Evolutionary conservation across 345 rosid genomes (phyloP).

Genomic region (Heritiera littoralis): DNA sequence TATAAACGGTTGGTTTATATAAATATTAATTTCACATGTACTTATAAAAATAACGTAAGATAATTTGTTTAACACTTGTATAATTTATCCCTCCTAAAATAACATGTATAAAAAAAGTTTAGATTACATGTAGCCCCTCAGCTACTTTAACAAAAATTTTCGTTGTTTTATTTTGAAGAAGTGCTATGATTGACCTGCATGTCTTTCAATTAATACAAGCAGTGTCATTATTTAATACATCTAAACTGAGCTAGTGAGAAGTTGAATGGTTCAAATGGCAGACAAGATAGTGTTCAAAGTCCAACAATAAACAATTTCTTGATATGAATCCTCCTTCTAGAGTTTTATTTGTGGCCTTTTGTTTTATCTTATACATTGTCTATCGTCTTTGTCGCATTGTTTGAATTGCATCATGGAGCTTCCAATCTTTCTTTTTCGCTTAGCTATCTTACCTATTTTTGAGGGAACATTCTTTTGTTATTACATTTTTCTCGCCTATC

Average conservation of each 20-base stretch:
- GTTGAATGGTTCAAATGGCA: slow-evolving; percentile 20
- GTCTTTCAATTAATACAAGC: too few relatives aligned
- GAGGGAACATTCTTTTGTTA: background rate
- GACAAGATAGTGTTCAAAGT: slow-evolving; percentile 31
- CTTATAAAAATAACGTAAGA: too few relatives aligned
- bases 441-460: background rate
- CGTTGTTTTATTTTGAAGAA: too few relatives aligned
- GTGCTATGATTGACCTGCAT: too few relatives aligned
- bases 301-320: background rate
- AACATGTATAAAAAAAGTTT: too few relatives aligned
- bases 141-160: too few relatives aligned
- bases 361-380: background rate
- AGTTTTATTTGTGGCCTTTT: background rate
- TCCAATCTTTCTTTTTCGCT: background rate
- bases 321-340: background rate
- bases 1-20: too few relatives aligned
- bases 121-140: too few relatives aligned
- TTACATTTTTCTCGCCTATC: background rate
- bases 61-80: too few relatives aligned
- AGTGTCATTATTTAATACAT: background rate
- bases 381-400: background rate
- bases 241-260: background rate
- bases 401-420: background rate
- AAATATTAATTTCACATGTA: too few relatives aligned
- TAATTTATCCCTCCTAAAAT: too few relatives aligned